Conservation (phyloP, 164 flowering plant species). For the Akebia trifoliata region DNA sequence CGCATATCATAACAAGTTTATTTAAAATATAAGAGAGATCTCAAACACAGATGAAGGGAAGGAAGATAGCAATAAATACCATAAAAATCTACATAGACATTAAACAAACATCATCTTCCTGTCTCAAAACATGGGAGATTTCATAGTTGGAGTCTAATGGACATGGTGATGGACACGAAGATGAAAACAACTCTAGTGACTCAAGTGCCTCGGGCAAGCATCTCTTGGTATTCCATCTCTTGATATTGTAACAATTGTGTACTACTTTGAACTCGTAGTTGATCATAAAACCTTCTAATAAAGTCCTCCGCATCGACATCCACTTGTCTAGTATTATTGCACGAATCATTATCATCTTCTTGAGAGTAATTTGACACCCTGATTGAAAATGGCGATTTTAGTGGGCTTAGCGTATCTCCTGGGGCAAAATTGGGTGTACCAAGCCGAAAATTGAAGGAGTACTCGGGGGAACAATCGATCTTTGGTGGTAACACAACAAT, state of each 20-base stretch:
- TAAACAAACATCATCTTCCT: slow-evolving; percentile 14
- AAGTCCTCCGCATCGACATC: slow-evolving; percentile 57
- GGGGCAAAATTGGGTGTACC: slow-evolving; percentile 13
- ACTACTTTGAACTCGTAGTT: slow-evolving; percentile 37
- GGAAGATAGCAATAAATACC: too few species aligned
- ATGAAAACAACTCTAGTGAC: too few species aligned
- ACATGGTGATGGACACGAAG: neutral
- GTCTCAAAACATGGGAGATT: neutral
- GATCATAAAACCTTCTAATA: slow-evolving; percentile 47
- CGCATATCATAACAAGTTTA: too few species aligned
- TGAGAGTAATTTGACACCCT: slow-evolving; percentile 35
- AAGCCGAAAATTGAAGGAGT: slow-evolving; percentile 19
- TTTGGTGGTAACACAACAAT: slow-evolving; percentile 20
- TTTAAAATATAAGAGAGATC: too few species aligned
- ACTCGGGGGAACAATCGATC: slow-evolving; percentile 27
- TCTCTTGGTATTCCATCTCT: slow-evolving; percentile 18
- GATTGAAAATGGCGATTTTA: slow-evolving; percentile 32
- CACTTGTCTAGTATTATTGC: slow-evolving; percentile 17
- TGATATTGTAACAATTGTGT: slow-evolving; percentile 29
- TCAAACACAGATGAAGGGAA: too few species aligned
- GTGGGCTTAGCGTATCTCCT: slow-evolving; percentile 29
- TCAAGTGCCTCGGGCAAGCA: slow-evolving; percentile 11
- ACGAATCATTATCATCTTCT: slow-evolving; percentile 25
- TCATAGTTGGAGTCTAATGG: neutral
- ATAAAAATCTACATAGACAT: neutral